Evolutionary conservation across 2,329 filamentous ascomycete species (phyloP).

Genomic region (Diplodia mutila): DNA sequence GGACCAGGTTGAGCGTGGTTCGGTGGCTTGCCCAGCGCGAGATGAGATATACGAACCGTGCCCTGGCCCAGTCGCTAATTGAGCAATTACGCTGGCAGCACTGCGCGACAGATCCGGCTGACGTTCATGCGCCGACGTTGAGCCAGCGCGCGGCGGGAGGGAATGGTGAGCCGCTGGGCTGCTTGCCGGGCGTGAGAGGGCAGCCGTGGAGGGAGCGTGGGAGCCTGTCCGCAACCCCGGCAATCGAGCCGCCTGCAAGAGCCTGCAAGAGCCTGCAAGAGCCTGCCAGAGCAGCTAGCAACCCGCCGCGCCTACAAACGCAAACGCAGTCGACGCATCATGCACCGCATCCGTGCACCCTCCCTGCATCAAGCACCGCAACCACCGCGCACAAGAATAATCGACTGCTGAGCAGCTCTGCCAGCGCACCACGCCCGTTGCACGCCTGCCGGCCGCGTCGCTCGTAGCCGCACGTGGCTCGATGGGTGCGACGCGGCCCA

Average conservation of each 20-base stretch:
- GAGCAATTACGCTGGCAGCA: slow-evolving; percentile 19
- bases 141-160: background rate
- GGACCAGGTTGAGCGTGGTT: slow-evolving; percentile 23
- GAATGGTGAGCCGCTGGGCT: background rate
- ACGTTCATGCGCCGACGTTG: slow-evolving; percentile 18
- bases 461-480: slow-evolving; percentile 12
- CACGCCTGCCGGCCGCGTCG: background rate
- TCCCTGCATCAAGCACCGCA: background rate
- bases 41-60: slow-evolving; percentile 23
- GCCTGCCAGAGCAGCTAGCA: too few relatives aligned
- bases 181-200: background rate
- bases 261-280: background rate
- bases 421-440: background rate
- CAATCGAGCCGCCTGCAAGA: background rate
- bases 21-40: slow-evolving; percentile 20
- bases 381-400: background rate
- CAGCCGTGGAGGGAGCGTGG: background rate
- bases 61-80: slow-evolving; percentile 21
- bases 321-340: slow-evolving; percentile 11
- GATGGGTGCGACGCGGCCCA: background rate
- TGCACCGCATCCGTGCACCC: slow-evolving; percentile 9
- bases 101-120: background rate
- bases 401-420: background rate
- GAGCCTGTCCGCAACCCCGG: background rate
- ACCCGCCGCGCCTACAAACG: background rate